These are phyloP conservation scores for Diospyros kaki DNA, from an alignment of 148 eudicot species.

Conservation along the genomic window DNA sequence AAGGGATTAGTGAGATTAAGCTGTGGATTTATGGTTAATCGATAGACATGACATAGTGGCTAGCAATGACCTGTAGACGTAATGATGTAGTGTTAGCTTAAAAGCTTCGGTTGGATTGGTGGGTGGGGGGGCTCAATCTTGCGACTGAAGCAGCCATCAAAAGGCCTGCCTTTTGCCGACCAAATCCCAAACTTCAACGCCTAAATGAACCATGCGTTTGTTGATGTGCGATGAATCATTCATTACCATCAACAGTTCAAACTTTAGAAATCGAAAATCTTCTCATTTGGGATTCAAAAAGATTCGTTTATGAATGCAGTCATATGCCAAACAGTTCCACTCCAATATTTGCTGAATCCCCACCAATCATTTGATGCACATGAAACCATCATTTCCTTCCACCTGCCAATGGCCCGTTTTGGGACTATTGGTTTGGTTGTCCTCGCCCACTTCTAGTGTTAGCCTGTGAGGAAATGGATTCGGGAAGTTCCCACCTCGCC, in stretches of 20 bases:
- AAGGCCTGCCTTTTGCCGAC: background rate
- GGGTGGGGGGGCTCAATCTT: constrained; percentile 18
- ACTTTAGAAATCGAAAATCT: background rate
- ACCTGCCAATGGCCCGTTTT: background rate
- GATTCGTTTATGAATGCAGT: background rate
- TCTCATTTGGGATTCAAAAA: background rate
- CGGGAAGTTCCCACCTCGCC: too few relatives aligned
- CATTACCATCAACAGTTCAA: background rate
- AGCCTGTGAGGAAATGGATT: too few relatives aligned
- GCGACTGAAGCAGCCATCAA: constrained; percentile 7
- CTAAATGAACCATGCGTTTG: background rate
- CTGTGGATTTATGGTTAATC: background rate
- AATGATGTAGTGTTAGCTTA: constrained; percentile 34
- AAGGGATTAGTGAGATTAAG: too few relatives aligned
- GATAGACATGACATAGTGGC: background rate
- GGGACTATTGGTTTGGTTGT: too few relatives aligned
- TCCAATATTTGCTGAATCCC: background rate
- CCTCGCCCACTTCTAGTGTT: too few relatives aligned
- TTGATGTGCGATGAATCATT: background rate
- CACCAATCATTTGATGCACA: background rate
- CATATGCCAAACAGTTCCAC: background rate
- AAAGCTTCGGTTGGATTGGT: constrained; percentile 24
- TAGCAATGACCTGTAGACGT: background rate
- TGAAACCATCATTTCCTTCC: background rate
- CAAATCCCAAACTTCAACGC: background rate